Evolutionary conservation across 768 basidiomycete species (phyloP), one percentile per base, ranked within the genome.

Genomic region (Mycena chlorophos): DNA sequence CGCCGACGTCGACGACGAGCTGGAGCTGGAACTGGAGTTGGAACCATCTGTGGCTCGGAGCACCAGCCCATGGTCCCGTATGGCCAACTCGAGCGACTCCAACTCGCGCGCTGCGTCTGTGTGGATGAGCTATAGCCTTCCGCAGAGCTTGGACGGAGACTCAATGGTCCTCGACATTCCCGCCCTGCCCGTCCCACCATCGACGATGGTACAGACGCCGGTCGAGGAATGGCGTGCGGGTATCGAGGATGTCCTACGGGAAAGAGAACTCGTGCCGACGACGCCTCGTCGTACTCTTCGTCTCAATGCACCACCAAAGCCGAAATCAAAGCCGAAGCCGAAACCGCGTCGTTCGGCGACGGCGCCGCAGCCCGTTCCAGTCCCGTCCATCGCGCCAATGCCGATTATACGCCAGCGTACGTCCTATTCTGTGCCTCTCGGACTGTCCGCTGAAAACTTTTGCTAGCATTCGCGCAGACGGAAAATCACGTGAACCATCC

Each of bases 211-310:
- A 19, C 12, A 6, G 8, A 19, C 10, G 5, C 45, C 45, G 12
- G 45, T 46, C 13, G 45, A 46, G n/a, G 23, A 46, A 27, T 46
- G 45, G 45, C 45, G 45, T 12, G 25, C 45, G 45, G 45, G 40
- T 42, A 22, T 42, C 22, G 8, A 14, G 20, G n/a, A n/a, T n/a
- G n/a, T n/a, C n/a, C n/a, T n/a, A n/a, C n/a, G n/a, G n/a, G n/a
- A n/a, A 42, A 8, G 8, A 42, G n/a, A 19, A 42, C 40, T 22
- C 6, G n/a, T 22, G 8, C 8, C 22, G 14, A 25, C 5, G 26
- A 25, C 23, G 22, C 40, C 8, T 12, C 45, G 22, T 5, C 22
- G 45, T 13, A 46, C 31, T 34, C 17, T 34, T 17, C 31, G 31
- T 17, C 8, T 8, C 31, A 8, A 17, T 8, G 31, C 31, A 8